Evolutionary conservation across 495 filamentous ascomycete genomes (phyloP).

Genomic region (Aspergillus bertholletiae): DNA sequence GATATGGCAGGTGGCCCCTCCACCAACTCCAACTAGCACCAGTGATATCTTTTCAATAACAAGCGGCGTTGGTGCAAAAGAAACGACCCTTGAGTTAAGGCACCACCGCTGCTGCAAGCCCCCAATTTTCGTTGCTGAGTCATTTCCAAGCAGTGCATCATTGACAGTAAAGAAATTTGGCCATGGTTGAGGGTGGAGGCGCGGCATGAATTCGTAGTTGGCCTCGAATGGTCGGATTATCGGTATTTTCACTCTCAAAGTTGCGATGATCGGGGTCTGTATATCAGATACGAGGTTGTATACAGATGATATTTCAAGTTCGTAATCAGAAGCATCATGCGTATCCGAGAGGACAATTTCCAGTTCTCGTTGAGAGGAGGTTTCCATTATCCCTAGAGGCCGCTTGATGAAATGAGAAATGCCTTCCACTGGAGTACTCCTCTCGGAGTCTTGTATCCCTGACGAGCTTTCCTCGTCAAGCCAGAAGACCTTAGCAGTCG

Average conservation of each 20-base stretch:
- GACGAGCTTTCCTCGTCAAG: constrained; percentile 29
- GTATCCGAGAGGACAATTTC: constrained; percentile 32
- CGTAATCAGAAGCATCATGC: constrained; percentile 56
- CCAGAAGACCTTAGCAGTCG: constrained; percentile 47
- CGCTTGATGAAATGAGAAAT: constrained; percentile 34
- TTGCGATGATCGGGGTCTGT: constrained; percentile 79
- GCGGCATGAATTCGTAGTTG: constrained; percentile 77
- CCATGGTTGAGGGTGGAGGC: constrained; percentile 74
- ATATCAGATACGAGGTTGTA: constrained; percentile 80
- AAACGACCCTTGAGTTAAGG: constrained; percentile 67
- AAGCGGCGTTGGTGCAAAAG: constrained; percentile 69
- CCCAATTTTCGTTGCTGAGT: constrained; percentile 28
- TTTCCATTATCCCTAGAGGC: constrained; percentile 46
- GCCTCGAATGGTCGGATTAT: constrained; percentile 84
- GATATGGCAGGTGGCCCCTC: constrained; percentile 47
- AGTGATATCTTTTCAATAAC: constrained; percentile 62
- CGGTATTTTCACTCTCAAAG: constrained; percentile 58
- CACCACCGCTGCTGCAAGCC: constrained; percentile 83
- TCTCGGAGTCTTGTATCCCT: constrained; percentile 16
- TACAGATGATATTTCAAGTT: constrained; percentile 64
- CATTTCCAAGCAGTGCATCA: constrained; percentile 32
- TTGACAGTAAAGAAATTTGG: constrained; percentile 72
- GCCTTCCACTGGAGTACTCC: constrained; percentile 28
- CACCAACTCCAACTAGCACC: constrained; percentile 50
- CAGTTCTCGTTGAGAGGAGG: constrained; percentile 33